Evolutionary conservation across 257 asterid species (phyloP), one percentile per base, ranked within the genome.

Genomic region (Verbascum thapsus): DNA sequence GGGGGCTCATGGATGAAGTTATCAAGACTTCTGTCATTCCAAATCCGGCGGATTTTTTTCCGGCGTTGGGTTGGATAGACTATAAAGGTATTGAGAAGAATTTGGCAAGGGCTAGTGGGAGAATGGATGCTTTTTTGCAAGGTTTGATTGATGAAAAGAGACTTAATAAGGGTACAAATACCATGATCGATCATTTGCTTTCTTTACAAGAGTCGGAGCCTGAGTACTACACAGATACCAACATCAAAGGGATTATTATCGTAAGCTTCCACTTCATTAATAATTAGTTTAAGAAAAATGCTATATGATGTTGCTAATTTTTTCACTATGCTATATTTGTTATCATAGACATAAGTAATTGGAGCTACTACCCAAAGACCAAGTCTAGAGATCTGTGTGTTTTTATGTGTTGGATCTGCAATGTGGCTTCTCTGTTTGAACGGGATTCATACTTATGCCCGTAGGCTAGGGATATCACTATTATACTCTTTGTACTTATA

Each of bases 141-240:
- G 77, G 75, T 2, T 34, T 83, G 58, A 55, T 88, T 35, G 86
- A 83, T 15, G 95, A 80, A 42, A 80, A 70, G 6, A 60, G 80
- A 1, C 15, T 8, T 0, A 63, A 41, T 8, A 67, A 52, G 50
- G 45, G 58, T 17, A 53, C 53, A 6, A 73, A 67, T n/a, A 74
- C 85, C 0, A 80, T 85, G 88, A 81, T 85, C 0, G 80, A 72
- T 78, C 87, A 83, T 59, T 44, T 88, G 70, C 77, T 88, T n/a
- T 59, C 77, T 45, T 58, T 85, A 66, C 91, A 85, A 52, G 76
- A 83, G n/a, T 54, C 80, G 0, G 74, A 88, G 18, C 86, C 89
- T 0, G 88, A 80, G 18, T 71, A 69, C 50, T 85, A 83, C 53
- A 72, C 83, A 0, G 91, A 88, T 58, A 66, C 19, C 16, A 68